Conservation (phyloP, 331 rosid genomes). For the Quercus tomentella region DNA sequence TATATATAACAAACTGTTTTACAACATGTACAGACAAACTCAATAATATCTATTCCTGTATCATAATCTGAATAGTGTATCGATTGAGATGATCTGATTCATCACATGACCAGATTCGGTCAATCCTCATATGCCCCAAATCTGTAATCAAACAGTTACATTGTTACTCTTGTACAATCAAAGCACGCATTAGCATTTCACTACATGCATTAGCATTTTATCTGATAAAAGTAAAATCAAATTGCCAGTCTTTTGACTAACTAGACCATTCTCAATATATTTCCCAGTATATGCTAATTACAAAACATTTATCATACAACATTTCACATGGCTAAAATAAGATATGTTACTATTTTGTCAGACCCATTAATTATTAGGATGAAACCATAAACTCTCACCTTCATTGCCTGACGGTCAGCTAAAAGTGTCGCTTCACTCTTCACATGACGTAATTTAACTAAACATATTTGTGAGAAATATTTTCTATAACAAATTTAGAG, state of each 20-base stretch:
- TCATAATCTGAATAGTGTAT: background rate
- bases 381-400: background rate
- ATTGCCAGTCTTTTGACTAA: too few species aligned
- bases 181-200: background rate
- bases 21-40: background rate
- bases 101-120: background rate
- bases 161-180: background rate
- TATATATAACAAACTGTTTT: background rate
- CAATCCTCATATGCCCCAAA: background rate
- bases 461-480: too few species aligned
- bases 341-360: background rate
- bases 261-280: too few species aligned
- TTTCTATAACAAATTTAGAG: too few species aligned
- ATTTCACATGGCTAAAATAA: background rate
- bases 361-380: background rate
- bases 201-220: background rate
- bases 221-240: too few species aligned
- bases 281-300: background rate
- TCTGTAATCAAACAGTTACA: too few species aligned
- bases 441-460: too few species aligned
- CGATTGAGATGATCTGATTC: background rate
- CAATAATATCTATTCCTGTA: background rate
- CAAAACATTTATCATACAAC: background rate
- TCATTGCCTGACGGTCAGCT: too few species aligned
- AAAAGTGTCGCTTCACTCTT: too few species aligned